Percentiles rank a stretch among this genome's conserved stretches.
These are phyloP conservation scores for Fusarium kyushuense DNA, from an alignment of 2,329 filamentous ascomycete genomes.

Conservation along the genomic window DNA sequence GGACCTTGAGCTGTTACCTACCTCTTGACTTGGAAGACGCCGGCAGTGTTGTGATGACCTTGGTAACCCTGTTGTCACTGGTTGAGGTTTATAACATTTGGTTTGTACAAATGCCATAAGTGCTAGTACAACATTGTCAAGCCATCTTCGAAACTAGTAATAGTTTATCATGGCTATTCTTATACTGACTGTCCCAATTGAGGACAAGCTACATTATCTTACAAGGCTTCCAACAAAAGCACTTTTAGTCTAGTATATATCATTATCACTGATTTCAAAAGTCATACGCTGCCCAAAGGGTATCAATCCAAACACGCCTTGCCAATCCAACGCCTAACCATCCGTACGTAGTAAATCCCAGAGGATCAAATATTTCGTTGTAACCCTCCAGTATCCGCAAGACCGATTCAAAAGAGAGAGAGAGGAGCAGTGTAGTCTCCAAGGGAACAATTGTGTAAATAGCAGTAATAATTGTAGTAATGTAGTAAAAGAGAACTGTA, in stretches of 20 bases:
- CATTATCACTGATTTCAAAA: conserved; percentile 9
- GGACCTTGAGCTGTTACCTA: background rate
- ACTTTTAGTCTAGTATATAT: conserved; percentile 14
- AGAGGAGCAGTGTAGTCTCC: conserved; percentile 13
- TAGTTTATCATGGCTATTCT: background rate
- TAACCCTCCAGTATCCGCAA: conserved; percentile 2
- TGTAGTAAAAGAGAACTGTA: conserved; percentile 42
- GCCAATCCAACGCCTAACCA: conserved; percentile 12
- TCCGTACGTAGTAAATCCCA: background rate
- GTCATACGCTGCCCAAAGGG: conserved; percentile 9
- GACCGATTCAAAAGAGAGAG: conserved; percentile 15
- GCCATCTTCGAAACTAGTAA: background rate
- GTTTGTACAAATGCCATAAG: too few species aligned
- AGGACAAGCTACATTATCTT: conserved; percentile 11
- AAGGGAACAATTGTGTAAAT: conserved; percentile 24
- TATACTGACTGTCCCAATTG: background rate
- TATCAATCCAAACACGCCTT: conserved; percentile 20
- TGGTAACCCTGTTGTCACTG: background rate
- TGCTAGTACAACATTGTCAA: background rate
- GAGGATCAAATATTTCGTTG: background rate
- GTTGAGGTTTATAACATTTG: background rate
- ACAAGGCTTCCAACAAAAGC: conserved; percentile 4
- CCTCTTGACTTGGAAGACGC: background rate
- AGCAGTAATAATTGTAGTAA: conserved; percentile 44
- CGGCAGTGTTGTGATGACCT: background rate